Base-by-base conservation (phyloP, 1,139 yeast species). In the Hyphopichia wangnamkhiaoensis region DNA sequence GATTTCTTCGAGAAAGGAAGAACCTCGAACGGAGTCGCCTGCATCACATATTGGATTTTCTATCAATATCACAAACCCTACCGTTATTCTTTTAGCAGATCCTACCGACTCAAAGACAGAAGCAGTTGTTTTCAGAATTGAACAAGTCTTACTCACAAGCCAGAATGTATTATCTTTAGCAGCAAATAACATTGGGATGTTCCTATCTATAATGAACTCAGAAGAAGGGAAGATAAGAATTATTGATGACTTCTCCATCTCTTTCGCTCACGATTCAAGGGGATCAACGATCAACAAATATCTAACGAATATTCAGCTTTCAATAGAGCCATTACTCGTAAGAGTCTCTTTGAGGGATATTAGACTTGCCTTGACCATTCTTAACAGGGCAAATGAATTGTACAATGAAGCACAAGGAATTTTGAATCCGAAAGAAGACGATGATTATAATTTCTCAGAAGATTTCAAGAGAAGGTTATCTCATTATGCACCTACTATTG, bases 291-390 rank as follows among this genome's bases (percentile, higher is more conserved):
- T 70, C 0, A 74, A 77, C 0, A 76, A 77, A 12, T 72, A 76
- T 38, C 58, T 88, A 39, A 82, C 95, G 0, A 71, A 75, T 26
- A 73, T 90, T 21, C 84, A 82, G 42, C 74, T 86, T 4, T 78
- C 90, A 1, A 71, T 93, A 28, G 97, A 93, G 44, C 95, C 95
- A 0, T 61, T 94, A 32, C 69, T 91, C 27, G 59, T 93, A 57
- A 76, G 98, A 46, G 76, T 94, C 14, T 90, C 98, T 0, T 65
- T 93, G 40, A 74, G 96, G 46, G 99, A 94, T 67, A 86, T 94
- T 33, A 67, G 89, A 35, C 71, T 94, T 37, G 97, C 96, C 0
- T 59, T 85, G 50, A 69, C 74, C 13, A 87, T 93, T 28, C 74
- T 90, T 48, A 80, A 85, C 49, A 78, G 73, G 44, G 96, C 96